phyloP scores from a whole-genome alignment of 2,329 filamentous ascomycete genomes.

The Microcyclospora tardicrescens region DNA sequence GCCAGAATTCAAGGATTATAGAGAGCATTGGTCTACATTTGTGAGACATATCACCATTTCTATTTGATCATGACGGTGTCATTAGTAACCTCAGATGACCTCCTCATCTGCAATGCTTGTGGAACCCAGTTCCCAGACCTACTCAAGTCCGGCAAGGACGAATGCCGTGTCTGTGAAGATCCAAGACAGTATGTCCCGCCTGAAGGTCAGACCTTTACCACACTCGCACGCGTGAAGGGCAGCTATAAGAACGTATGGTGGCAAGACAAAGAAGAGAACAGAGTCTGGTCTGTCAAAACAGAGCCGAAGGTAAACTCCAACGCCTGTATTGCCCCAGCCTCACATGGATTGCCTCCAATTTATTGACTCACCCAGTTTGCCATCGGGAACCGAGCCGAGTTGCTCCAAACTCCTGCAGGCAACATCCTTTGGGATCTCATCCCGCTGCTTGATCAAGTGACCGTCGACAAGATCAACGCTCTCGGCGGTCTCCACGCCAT shows the following conservation, averaged over 20 bases:
- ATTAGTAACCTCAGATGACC: constrained; percentile 15
- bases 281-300: constrained; percentile 32
- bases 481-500: constrained; percentile 39
- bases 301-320: constrained; percentile 21
- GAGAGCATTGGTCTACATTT: too few relatives aligned
- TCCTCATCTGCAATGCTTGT: constrained; percentile 52
- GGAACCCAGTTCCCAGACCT: constrained; percentile 52
- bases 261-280: constrained; percentile 32
- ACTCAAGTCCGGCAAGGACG: constrained; percentile 34
- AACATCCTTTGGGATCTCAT: constrained; percentile 72
- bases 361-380: constrained; percentile 31
- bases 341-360: neutral
- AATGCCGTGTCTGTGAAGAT: constrained; percentile 56
- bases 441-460: constrained; percentile 52
- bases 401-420: constrained; percentile 49
- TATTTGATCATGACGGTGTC: too few relatives aligned
- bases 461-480: constrained; percentile 40
- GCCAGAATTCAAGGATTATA: too few relatives aligned
- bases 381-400: constrained; percentile 60
- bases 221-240: constrained; percentile 29
- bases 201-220: constrained; percentile 51
- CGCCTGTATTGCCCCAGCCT: too few relatives aligned
- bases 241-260: constrained; percentile 43
- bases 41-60: too few relatives aligned
- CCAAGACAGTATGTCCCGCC: constrained; percentile 55